These are phyloP conservation scores for Alternaria consortialis DNA, from an alignment of 2,329 filamentous ascomycete species.

Conservation along the genomic window DNA sequence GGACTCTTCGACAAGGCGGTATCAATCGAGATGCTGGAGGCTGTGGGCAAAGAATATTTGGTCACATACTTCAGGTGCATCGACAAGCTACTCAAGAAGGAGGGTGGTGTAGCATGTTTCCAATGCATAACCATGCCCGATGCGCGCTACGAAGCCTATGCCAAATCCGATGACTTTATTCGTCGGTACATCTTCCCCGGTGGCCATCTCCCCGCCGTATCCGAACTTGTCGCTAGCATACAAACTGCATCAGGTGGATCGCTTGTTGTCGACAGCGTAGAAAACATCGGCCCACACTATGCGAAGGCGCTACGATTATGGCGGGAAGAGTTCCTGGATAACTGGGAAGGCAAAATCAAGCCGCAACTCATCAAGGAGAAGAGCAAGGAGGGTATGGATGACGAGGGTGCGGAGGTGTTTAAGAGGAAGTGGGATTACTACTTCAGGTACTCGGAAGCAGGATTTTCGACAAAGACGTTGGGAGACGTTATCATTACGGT, in stretches of 20 bases:
- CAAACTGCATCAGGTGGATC: slow-evolving; percentile 67
- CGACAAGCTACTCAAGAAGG: slow-evolving; percentile 69
- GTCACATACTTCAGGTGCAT: slow-evolving; percentile 73
- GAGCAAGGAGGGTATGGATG: slow-evolving; percentile 66
- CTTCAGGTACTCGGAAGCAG: slow-evolving; percentile 78
- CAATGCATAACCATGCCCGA: slow-evolving; percentile 83
- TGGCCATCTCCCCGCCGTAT: slow-evolving; percentile 73
- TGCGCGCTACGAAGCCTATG: slow-evolving; percentile 70
- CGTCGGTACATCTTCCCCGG: slow-evolving; percentile 81
- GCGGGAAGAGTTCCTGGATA: slow-evolving; percentile 70
- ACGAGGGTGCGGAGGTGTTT: slow-evolving; percentile 73
- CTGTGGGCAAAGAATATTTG: slow-evolving; percentile 73
- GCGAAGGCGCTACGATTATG: slow-evolving; percentile 73
- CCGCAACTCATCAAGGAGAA: slow-evolving; percentile 68
- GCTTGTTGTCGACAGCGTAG: slow-evolving; percentile 71
- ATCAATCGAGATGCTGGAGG: slow-evolving; percentile 81
- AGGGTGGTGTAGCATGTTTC: slow-evolving; percentile 74
- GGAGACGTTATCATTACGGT: slow-evolving; percentile 78
- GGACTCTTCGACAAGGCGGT: slow-evolving; percentile 73
- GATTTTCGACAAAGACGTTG: slow-evolving; percentile 75
- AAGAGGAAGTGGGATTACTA: slow-evolving; percentile 80
- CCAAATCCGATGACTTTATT: slow-evolving; percentile 76
- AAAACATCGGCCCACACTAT: slow-evolving; percentile 80
- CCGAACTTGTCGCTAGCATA: slow-evolving; percentile 72
- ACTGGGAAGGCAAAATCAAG: slow-evolving; percentile 68